Evolutionary conservation across 257 asterid genomes (phyloP), one percentile per base, ranked within the genome.

Genomic region (Penstemon barbatus): DNA sequence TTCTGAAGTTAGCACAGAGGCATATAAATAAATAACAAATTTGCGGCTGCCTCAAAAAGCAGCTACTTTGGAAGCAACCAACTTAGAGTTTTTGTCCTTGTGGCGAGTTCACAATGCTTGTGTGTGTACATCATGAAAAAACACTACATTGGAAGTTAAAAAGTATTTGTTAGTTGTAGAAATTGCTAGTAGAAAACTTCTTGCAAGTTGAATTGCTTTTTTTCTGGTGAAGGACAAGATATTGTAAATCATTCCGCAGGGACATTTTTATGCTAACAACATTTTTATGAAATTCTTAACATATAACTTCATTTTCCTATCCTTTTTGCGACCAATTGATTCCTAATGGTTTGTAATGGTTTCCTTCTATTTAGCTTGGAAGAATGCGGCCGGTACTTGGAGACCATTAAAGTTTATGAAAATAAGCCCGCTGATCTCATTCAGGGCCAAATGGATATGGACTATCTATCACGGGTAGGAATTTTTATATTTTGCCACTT

Each of bases 371-470:
- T 71, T 75, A 93, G 99, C 84, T 80, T 91, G 87, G 99, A 94
- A 80, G 97, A 94, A 82, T 94, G 99, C 63, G 99, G 91, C 50
- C 92, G 99, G 51, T 94, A 94, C 83, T 71, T 91, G 87, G 99
- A 94, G 82, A 94, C 99, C 7, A 80, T 91, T 55, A 94, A 94
- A 82, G 97, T 94, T 61, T 94, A 94, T 69, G 97, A 94, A 81
- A 91, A 91, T 68, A 94, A 94, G 68, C 86, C 99, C 11, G 96
- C 99, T 4, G 97, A 91, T 79, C 91, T 94, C 70, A 94, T 94
- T 79, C 99, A 87, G 81, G 97, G 99, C 55, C 97, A 91, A 72
- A 87, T 86, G 97, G 99, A 94, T 79, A 85, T 89, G 75, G 99
- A 94, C 77, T 91, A 89, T 78, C 75, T 72, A 57, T 94, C 99